Base-by-base conservation (phyloP, 2,329 filamentous ascomycete species). In the Orbilia quercus region DNA sequence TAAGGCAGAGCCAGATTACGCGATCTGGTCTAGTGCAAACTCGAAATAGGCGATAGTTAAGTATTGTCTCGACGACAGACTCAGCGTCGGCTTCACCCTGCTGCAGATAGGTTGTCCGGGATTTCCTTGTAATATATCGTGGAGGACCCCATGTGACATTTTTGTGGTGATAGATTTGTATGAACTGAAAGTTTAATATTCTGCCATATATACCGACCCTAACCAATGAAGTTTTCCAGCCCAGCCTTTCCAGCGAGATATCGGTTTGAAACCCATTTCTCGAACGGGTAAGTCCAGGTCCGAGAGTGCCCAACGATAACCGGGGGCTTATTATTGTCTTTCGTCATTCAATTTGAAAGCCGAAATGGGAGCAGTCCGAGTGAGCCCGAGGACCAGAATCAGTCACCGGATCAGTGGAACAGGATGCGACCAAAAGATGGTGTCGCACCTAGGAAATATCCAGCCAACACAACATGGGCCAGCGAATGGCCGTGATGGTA, bases 401-500 rank as follows among this genome's bases (percentile, higher is more conserved):
- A 23, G 25, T 53, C 28, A 53, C 48, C 48, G 18, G 48, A 53
- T 28, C 48, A 28, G n/a, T 20, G 48, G n/a, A 16, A 50, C 14
- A n/a, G n/a, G 48, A 14, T 36, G 48, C 34, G 48, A 23, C 25
- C 16, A 20, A 20, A 53, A 53, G 48, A 34, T 36, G 48, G 48
- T 53, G 48, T 34, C 4, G 48, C 28, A 31, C 9, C 28, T 9
- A 31, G 12, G n/a, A n/a, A n/a, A n/a, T n/a, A n/a, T n/a, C n/a
- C n/a, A n/a, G n/a, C n/a, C 48, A 53, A 53, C 28, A 53, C 48
- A 36, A 53, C 16, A 6, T 40, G 14, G 18, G 23, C 47, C n/a
- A 53, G 48, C 48, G 48, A 53, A 53, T 53, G 28, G 48, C 48
- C 16, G 48, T 12, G n/a, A 20, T 36, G 25, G 36, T 53, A 36